Base-by-base conservation (phyloP, 495 filamentous ascomycete genomes). In the Aspergillus campestris region DNA sequence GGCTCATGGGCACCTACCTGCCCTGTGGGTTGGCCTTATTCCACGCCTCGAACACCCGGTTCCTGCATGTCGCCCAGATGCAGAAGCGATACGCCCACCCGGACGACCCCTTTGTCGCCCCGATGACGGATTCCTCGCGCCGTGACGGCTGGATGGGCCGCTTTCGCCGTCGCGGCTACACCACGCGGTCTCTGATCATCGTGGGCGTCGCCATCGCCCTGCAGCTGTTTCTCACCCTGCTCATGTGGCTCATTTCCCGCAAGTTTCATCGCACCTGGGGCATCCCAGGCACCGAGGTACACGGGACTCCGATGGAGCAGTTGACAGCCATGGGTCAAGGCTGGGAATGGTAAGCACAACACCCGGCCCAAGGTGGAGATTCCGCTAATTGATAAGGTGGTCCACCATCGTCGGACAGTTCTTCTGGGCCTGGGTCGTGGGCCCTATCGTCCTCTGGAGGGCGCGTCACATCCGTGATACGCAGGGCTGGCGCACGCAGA, bases 1-100 rank as follows among this genome's bases (percentile, higher is more conserved):
- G 83, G 82, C 70, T 86, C 56, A 89, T 89, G 84, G 74, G 80
- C 40, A 72, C 79, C 34, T 83, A 77, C 58, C 67, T 87, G 29
- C 84, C 84, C 3, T 72, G 80, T 24, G 84, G 84, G 27, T 75
- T 87, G 49, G 83, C 79, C 12, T 61, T 86, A 3, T 88, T 87
- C 62, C 82, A 87, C 53, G 84, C 77, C 34, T 74, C 75, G 34
- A 84, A 84, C 58, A 73, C 65, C 49, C 79, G 79, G 45, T 79
- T 86, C 54, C 68, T 85, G n/a, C 66, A 80, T 44, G 66, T 84
- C 44, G 79, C 80, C 45, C 74, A 67, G 50, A 51, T 55, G 2
- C 65, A 69, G 51, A 60, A 56, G 44, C 57, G 60, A 50, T 66
- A 56, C 38, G 59, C 52, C 38, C 45, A 49, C 7, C 44, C 50